Conservation (phyloP, 768 basidiomycete genomes). For the Trametes sanguinea region DNA sequence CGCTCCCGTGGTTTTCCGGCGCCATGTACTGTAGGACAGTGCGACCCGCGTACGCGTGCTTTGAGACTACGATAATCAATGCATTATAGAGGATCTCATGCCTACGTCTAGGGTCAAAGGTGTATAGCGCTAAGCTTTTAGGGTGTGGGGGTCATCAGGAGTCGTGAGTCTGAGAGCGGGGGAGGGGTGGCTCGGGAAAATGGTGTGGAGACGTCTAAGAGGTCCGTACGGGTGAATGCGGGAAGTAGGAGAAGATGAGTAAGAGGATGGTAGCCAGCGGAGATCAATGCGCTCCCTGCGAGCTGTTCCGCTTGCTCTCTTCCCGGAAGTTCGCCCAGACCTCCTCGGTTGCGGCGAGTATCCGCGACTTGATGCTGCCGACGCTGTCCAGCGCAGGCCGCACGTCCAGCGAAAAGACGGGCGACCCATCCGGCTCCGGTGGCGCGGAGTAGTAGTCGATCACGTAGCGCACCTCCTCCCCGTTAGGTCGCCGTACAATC, state of each 20-base stretch:
- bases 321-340: conserved; percentile 52
- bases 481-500: conserved; percentile 80
- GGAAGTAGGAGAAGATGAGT: not conserved
- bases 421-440: conserved; percentile 84
- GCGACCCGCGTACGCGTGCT: not conserved
- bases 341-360: conserved; percentile 68
- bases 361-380: conserved; percentile 66
- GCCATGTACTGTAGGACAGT: conserved; percentile 10
- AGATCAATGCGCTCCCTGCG: conserved; percentile 11
- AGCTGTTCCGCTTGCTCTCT: conserved; percentile 18
- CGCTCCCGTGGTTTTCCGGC: conserved; percentile 1
- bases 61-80: conserved; percentile 17
- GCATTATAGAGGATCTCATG: conserved; percentile 18
- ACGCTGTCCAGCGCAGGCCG: conserved; percentile 91
- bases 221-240: not conserved
- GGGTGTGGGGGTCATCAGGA: not conserved
- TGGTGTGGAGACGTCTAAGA: not conserved
- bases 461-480: conserved; percentile 89
- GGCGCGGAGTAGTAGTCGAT: conserved; percentile 99
- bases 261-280: not conserved
- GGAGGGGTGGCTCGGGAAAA: not conserved
- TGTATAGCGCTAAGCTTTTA: conserved; percentile 5
- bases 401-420: conserved; percentile 94
- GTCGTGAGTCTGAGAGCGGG: not conserved
- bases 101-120: not conserved